phyloP scores from a whole-genome alignment of 2,329 filamentous ascomycete genomes.

The Alternaria infectoria region DNA sequence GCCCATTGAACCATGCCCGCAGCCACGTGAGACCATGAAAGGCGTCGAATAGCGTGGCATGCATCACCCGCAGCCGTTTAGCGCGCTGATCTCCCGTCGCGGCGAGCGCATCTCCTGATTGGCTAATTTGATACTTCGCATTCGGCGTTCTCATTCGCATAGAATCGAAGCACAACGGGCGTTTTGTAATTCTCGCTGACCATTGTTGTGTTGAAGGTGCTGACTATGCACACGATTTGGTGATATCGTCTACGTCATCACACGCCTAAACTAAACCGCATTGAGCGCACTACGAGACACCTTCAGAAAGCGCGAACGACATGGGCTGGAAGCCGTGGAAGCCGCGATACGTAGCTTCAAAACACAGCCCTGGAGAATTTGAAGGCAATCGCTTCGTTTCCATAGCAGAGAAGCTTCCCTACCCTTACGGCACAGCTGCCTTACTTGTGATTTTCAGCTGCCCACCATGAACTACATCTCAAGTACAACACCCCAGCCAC shows the following conservation, averaged over 20 bases:
- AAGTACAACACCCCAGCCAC: conserved; percentile 20
- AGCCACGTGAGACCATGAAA: background rate
- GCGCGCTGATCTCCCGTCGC: background rate
- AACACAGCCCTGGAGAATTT: background rate
- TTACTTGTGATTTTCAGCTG: background rate
- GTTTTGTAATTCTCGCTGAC: background rate
- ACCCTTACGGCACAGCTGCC: background rate
- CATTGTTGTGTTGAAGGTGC: background rate
- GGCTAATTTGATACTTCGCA: background rate
- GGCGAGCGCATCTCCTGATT: background rate
- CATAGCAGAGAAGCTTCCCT: background rate
- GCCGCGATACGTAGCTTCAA: background rate
- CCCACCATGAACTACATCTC: conserved; percentile 42
- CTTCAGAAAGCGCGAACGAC: background rate
- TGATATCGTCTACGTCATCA: conserved; percentile 35
- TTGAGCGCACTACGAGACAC: background rate
- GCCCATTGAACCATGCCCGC: background rate
- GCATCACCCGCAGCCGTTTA: background rate
- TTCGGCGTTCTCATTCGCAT: background rate
- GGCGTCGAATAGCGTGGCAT: background rate
- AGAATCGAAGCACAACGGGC: background rate
- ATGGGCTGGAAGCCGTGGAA: background rate
- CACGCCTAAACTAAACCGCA: conserved; percentile 15
- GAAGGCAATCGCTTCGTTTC: background rate
- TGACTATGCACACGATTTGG: background rate